Evolutionary conservation across 768 basidiomycete genomes (phyloP), one percentile per base, ranked within the genome.

Genomic region (Piloderma croceum): DNA sequence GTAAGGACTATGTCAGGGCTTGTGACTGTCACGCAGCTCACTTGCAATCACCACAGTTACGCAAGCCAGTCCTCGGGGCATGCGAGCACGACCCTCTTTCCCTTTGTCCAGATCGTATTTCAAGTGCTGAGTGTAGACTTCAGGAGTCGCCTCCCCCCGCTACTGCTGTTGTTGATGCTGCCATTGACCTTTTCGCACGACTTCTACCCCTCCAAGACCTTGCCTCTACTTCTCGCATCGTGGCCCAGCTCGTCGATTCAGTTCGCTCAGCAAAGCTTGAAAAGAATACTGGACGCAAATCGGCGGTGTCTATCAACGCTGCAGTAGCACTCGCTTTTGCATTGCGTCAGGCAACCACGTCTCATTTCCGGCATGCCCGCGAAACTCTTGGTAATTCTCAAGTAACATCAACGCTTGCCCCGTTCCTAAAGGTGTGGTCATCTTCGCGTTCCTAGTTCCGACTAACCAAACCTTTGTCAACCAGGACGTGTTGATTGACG

Each of bases 31-130:
- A 13, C 34, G 3, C 9, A 35, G 9, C 5, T 24, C 9, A 18
- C 33, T 22, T 24, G 45, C 22, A 44, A 9, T 29, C 15, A 9
- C 10, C 27, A 15, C 43, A 91, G 83, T 70, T 82, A 21, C 77
- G 77, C 4, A 81, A 77, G 50, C 90, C 92, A 0, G 75, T 96
- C 34, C 68, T 93, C 10, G 81, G 81, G 20, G 86, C 89, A 7
- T 77, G 81, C 42, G 93, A 97, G 56, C 83, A 94, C 52, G 92
- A 99, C 47, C 77, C 84, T 1, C 71, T 88, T 22, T 76, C 76
- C 1, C 67, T 88, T 3, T 90, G 78, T 52, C 72, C 78, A 52
- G 61, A 63, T n/a, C 61, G 58, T 19, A 57, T 70, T 12, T 57
- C 63, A 1, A 66, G 69, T 38, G 58, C 66, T 6, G 73, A 75